Conservation (phyloP, 352 stramenopile species). For the Phytophthora hibernalis region DNA sequence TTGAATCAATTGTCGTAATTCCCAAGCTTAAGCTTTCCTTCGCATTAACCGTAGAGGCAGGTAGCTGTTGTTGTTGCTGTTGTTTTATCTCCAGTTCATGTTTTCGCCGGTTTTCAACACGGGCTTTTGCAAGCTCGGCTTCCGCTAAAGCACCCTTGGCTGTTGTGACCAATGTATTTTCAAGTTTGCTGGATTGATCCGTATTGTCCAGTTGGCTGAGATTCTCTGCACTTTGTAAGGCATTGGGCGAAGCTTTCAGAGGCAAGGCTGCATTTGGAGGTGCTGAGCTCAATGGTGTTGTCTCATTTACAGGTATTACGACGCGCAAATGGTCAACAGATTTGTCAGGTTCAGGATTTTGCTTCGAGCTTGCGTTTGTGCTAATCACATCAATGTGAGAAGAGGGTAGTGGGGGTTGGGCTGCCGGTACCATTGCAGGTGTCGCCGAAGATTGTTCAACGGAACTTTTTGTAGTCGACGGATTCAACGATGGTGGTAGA, state of each 20-base stretch:
- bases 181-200: slow-evolving; percentile 26
- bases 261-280: neutral
- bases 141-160: slow-evolving; percentile 69
- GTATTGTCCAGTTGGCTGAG: neutral
- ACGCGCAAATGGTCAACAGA: slow-evolving; percentile 9
- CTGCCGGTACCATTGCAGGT: neutral
- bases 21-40: neutral
- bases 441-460: neutral
- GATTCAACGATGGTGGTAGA: slow-evolving; percentile 11
- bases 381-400: neutral
- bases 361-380: slow-evolving; percentile 8
- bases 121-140: slow-evolving; percentile 72
- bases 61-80: slow-evolving; percentile 21
- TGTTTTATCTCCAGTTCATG: slow-evolving; percentile 59
- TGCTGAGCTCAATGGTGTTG: neutral
- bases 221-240: neutral
- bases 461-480: slow-evolving; percentile 2
- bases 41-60: neutral
- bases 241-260: slow-evolving; percentile 7
- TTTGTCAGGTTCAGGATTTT: slow-evolving; percentile 2
- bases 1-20: neutral
- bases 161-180: slow-evolving; percentile 52
- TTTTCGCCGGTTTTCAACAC: slow-evolving; percentile 69
- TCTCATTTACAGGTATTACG: slow-evolving; percentile 6
- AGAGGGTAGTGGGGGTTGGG: neutral